Percentiles rank a stretch among this genome's conserved stretches.
Conservation (phyloP, 2,329 filamentous ascomycete genomes). For the Aplosporella prunicola region DNA sequence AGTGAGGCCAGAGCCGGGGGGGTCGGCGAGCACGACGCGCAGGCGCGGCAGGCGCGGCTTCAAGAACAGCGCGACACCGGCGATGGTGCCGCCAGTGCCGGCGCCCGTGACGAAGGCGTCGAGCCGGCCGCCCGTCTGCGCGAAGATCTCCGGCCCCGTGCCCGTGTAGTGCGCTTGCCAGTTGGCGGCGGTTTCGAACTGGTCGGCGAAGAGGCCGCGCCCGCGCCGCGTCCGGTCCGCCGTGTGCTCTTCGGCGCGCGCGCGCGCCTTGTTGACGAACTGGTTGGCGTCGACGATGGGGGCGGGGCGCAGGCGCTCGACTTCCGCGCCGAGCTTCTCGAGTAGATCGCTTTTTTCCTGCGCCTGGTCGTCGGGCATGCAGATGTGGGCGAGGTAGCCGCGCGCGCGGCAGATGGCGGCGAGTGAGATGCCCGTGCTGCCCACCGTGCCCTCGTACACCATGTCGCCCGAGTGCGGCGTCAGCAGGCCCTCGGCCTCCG, state of each 20-base stretch:
- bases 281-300: conserved; percentile 90
- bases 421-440: conserved; percentile 80
- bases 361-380: conserved; percentile 90
- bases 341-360: conserved; percentile 84
- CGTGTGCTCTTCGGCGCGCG: conserved; percentile 67
- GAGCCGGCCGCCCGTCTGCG: conserved; percentile 62
- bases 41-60: conserved; percentile 61
- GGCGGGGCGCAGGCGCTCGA: conserved; percentile 81
- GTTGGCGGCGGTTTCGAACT: conserved; percentile 89
- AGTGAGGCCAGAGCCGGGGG: conserved; percentile 85
- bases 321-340: conserved; percentile 79
- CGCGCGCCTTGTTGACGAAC: conserved; percentile 85
- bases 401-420: conserved; percentile 78
- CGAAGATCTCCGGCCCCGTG: conserved; percentile 83
- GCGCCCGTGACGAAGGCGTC: conserved; percentile 91
- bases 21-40: conserved; percentile 77
- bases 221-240: conserved; percentile 48
- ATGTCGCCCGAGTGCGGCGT: conserved; percentile 77
- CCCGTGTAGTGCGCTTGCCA: conserved; percentile 71
- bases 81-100: conserved; percentile 87
- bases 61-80: conserved; percentile 73
- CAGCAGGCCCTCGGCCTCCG: conserved; percentile 68
- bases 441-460: conserved; percentile 95
- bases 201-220: conserved; percentile 85
- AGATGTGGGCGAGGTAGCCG: conserved; percentile 91